Evolutionary conservation across 148 eudicot species (phyloP).

Genomic region (Camellia japonica): DNA sequence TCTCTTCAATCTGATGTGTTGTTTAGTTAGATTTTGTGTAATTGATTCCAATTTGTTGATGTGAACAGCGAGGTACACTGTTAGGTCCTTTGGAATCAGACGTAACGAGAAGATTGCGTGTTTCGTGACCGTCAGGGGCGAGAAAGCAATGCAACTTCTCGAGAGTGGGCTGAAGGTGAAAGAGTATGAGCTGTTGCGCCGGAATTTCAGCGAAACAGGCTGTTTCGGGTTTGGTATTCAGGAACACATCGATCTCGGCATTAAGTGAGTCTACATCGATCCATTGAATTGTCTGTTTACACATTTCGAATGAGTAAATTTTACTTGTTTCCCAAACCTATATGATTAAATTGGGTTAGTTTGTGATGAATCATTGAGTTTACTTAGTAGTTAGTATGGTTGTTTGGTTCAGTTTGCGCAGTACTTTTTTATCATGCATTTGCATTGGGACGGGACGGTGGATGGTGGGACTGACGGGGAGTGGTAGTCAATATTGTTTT

Average conservation of each 20-base stretch:
- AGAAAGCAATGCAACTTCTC: conserved; percentile 75
- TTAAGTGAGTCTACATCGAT: conserved; percentile 44
- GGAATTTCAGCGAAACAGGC: conserved; percentile 81
- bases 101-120: too few species aligned
- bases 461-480: not conserved
- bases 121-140: conserved; percentile 82
- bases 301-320: not conserved
- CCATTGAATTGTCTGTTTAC: not conserved
- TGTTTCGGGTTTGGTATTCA: conserved; percentile 82
- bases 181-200: conserved; percentile 66
- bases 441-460: not conserved
- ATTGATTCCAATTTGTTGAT: too few species aligned
- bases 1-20: too few species aligned
- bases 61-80: too few species aligned
- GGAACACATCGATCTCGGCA: conserved; percentile 83
- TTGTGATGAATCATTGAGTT: conserved; percentile 5
- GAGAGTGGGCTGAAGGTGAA: conserved; percentile 82
- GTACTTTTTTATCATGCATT: too few species aligned
- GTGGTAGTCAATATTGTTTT: too few species aligned
- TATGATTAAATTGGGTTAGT: too few species aligned
- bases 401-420: too few species aligned
- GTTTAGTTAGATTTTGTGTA: too few species aligned
- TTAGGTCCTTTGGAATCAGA: too few species aligned
- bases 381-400: too few species aligned
- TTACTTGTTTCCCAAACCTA: too few species aligned